A percentile compares a stretch with the other conserved stretches of the same genome.
phyloP scores from a whole-genome alignment of 1,139 yeast species.

The Meyerozyma carpophila region DNA sequence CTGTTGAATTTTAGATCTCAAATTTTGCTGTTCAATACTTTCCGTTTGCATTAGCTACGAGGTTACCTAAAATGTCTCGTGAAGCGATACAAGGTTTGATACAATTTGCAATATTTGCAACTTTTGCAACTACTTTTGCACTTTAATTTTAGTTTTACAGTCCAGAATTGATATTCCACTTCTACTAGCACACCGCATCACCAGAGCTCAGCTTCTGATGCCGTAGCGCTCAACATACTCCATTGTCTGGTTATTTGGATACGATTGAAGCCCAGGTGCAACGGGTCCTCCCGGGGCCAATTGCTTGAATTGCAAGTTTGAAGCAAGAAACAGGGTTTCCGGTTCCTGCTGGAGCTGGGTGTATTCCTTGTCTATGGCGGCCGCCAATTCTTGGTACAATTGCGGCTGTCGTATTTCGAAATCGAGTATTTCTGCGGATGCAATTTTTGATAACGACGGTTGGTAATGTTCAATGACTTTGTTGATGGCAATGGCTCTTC shows the following conservation, averaged over 20 bases:
- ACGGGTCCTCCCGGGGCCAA: constrained; percentile 29
- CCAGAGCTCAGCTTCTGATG: not conserved
- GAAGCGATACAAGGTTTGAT: too few relatives aligned
- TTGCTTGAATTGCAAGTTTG: constrained; percentile 15
- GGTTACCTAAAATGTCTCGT: not conserved
- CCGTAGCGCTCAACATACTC: constrained; percentile 24
- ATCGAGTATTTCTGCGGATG: constrained; percentile 6
- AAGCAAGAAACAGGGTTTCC: constrained; percentile 15
- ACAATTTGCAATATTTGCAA: not conserved
- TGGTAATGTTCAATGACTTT: constrained; percentile 33
- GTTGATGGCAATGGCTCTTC: constrained; percentile 45
- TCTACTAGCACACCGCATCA: too few relatives aligned
- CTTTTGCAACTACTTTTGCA: not conserved
- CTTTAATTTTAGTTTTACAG: not conserved
- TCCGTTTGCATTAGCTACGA: too few relatives aligned
- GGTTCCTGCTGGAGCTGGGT: constrained; percentile 9
- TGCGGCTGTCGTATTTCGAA: constrained; percentile 5
- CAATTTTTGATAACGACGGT: constrained; percentile 6
- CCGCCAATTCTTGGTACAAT: constrained; percentile 16
- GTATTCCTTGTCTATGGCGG: constrained; percentile 18
- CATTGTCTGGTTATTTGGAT: constrained; percentile 29
- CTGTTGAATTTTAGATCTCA: too few relatives aligned
- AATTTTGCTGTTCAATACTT: too few relatives aligned
- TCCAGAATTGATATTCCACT: not conserved
- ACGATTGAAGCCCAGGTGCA: constrained; percentile 15